Evolutionary conservation across 1,284 basidiomycete genomes (phyloP).

Genomic region (Ceratobasidium sp.): DNA sequence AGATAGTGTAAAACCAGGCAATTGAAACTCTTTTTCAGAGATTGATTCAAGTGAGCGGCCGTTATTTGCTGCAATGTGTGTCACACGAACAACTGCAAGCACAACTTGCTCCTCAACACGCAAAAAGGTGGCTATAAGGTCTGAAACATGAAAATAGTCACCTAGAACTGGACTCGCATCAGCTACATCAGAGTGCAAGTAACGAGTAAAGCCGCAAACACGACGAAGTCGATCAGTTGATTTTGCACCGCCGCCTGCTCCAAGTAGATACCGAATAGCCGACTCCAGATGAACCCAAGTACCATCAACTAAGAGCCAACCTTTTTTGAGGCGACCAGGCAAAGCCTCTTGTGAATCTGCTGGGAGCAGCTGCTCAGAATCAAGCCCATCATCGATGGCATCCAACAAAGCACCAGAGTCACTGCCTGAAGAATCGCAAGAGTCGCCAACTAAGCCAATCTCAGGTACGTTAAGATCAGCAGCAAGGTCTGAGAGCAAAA

Average conservation of each 20-base stretch:
- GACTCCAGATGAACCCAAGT: constrained; percentile 15
- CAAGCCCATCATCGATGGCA: too few species aligned
- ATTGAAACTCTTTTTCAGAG: background rate
- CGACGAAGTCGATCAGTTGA: constrained; percentile 24
- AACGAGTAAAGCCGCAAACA: constrained; percentile 20
- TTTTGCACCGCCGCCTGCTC: background rate
- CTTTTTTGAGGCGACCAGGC: background rate
- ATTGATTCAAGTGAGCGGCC: background rate
- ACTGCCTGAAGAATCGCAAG: background rate
- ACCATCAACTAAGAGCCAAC: constrained; percentile 18
- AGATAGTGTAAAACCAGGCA: constrained; percentile 1
- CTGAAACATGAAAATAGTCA: background rate
- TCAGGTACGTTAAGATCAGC: too few species aligned
- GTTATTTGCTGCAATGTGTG: background rate
- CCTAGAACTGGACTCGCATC: background rate
- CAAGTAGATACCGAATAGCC: constrained; percentile 8
- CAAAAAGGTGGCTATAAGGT: constrained; percentile 19
- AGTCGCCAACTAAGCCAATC: too few species aligned
- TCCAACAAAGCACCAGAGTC: too few species aligned
- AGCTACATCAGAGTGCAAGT: background rate
- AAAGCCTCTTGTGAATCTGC: background rate
- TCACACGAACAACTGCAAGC: constrained; percentile 2
- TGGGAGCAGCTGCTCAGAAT: background rate
- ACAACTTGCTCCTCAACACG: background rate
- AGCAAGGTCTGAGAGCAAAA: background rate